Percentiles rank a stretch among this genome's conserved stretches.
Conservation (phyloP, 1,139 yeast species). For the Insectozyma bohioensis region DNA sequence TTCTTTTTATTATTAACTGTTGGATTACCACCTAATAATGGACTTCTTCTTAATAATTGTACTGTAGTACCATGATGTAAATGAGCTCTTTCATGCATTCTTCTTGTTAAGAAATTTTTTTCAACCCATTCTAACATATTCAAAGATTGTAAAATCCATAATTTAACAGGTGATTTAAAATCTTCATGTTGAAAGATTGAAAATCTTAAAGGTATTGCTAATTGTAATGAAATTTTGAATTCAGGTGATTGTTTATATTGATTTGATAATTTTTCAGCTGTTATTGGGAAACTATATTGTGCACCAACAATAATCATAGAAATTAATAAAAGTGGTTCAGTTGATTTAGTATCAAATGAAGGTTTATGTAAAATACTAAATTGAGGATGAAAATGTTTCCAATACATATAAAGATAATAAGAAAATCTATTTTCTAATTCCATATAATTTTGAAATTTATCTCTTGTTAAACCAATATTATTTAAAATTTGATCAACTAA, state of each 20-base stretch:
- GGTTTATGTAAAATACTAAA: slow-evolving; percentile 63
- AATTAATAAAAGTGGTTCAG: slow-evolving; percentile 54
- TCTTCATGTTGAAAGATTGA: slow-evolving; percentile 58
- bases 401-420: slow-evolving; percentile 38
- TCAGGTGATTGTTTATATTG: slow-evolving; percentile 22
- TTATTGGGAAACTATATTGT: slow-evolving; percentile 25
- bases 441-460: slow-evolving; percentile 21
- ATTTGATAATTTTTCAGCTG: slow-evolving; percentile 12
- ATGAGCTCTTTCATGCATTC: slow-evolving; percentile 71
- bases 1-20: slow-evolving; percentile 22
- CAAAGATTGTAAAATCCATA: slow-evolving; percentile 69
- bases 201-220: slow-evolving; percentile 66
- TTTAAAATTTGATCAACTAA: slow-evolving; percentile 17
- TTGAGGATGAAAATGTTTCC: slow-evolving; percentile 63
- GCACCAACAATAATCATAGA: slow-evolving; percentile 61
- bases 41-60: slow-evolving; percentile 69
- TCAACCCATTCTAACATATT: slow-evolving; percentile 66
- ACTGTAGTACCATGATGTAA: slow-evolving; percentile 77
- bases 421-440: slow-evolving; percentile 31
- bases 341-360: slow-evolving; percentile 53
- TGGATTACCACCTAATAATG: slow-evolving; percentile 72
- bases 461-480: slow-evolving; percentile 11
- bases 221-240: slow-evolving; percentile 28
- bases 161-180: slow-evolving; percentile 57
- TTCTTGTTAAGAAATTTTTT: slow-evolving; percentile 57